Conservation (phyloP, 805 yeast genomes). For the Candida golubevii region DNA sequence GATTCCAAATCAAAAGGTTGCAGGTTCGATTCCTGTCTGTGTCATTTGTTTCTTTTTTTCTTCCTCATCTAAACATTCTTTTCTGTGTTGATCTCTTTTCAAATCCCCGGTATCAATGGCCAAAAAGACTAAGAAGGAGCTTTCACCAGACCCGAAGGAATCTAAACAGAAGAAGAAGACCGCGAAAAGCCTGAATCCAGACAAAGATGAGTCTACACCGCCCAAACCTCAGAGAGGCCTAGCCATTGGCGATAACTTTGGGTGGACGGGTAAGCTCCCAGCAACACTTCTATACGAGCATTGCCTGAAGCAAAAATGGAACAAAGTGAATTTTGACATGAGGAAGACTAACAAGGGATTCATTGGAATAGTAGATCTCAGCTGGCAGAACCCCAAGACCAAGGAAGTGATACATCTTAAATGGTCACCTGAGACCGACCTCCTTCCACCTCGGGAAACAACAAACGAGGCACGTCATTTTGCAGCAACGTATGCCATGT, state of each 20-base stretch:
- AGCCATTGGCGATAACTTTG: constrained; percentile 52
- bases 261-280: constrained; percentile 96
- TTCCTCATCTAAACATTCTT: no score
- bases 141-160: constrained; percentile 5
- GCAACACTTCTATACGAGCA: constrained; percentile 80
- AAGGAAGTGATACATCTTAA: constrained; percentile 57
- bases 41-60: constrained; percentile 11
- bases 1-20: constrained; percentile 24
- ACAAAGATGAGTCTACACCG: constrained; percentile 5
- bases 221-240: constrained; percentile 38
- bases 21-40: constrained; percentile 25
- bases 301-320: constrained; percentile 88
- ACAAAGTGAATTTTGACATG: constrained; percentile 76
- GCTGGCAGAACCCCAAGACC: constrained; percentile 79
- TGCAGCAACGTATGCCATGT: constrained; percentile 86
- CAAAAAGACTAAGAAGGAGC: constrained; percentile 6
- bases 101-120: constrained; percentile 1
- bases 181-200: constrained; percentile 2
- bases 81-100: neutral
- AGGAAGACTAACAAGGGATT: constrained; percentile 46
- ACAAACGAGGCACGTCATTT: constrained; percentile 85
- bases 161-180: constrained; percentile 5
- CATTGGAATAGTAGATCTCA: constrained; percentile 58
- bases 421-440: constrained; percentile 48
- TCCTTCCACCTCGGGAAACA: constrained; percentile 66